Conservation (phyloP, 352 stramenopile genomes). For the Globisporangium spinosum region DNA sequence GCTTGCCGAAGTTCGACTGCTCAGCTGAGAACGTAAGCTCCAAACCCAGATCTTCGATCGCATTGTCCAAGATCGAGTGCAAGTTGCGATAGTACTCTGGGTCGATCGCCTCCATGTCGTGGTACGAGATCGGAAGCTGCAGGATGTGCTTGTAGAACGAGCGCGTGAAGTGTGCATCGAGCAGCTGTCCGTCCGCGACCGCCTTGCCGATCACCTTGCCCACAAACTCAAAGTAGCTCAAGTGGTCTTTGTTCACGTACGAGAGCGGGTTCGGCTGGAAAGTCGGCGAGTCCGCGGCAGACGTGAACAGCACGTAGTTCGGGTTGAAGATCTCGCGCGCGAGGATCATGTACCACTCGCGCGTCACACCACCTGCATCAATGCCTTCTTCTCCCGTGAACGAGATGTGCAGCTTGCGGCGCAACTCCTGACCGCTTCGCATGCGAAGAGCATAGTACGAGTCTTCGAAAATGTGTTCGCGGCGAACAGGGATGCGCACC, state of each 20-base stretch:
- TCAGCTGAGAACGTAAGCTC: slow-evolving; percentile 93
- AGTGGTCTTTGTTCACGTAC: slow-evolving; percentile 98
- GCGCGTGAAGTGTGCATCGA: slow-evolving; percentile 98
- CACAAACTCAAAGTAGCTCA: slow-evolving; percentile 98
- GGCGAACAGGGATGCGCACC: slow-evolving; percentile 87
- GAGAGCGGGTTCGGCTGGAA: slow-evolving; percentile 99
- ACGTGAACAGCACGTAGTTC: slow-evolving; percentile 99
- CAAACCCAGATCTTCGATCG: slow-evolving; percentile 80
- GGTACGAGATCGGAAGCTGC: slow-evolving; percentile 94
- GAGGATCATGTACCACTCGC: slow-evolving; percentile 99
- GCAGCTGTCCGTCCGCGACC: slow-evolving; percentile 96
- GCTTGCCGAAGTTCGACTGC: slow-evolving; percentile 87
- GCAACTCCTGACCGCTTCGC: slow-evolving; percentile 95
- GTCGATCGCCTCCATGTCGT: slow-evolving; percentile 99
- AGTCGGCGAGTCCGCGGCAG: slow-evolving; percentile 96
- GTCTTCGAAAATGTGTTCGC: slow-evolving; percentile 98
- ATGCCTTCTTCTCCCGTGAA: slow-evolving; percentile 98
- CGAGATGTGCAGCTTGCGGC: slow-evolving; percentile 96
- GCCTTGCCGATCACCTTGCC: slow-evolving; percentile 99
- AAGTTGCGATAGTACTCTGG: slow-evolving; percentile 95
- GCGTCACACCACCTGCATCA: slow-evolving; percentile 97
- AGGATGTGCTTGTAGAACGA: slow-evolving; percentile 99
- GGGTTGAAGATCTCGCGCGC: slow-evolving; percentile 99
- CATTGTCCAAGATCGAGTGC: slow-evolving; percentile 87
- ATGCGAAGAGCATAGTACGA: slow-evolving; percentile 97